These are phyloP conservation scores for Beta vulgaris DNA, from an alignment of 148 eudicot species.

Conservation along the genomic window DNA sequence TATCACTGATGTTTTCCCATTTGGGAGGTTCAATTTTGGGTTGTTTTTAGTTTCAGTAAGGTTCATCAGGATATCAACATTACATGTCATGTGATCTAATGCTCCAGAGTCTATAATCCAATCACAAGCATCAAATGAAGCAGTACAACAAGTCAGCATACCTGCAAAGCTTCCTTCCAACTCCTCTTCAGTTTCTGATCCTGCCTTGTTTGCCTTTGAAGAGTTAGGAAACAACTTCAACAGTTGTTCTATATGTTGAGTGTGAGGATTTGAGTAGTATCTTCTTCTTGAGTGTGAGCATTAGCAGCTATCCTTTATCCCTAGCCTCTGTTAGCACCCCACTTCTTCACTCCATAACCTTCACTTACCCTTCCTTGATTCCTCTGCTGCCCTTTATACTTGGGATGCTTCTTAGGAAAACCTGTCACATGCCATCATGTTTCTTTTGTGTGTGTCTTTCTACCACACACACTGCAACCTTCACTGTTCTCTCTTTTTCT, in stretches of 20 bases:
- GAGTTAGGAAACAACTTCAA: not conserved
- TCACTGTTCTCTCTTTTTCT: not conserved
- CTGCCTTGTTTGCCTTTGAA: not conserved
- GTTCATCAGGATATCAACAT: not conserved
- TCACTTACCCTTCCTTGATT: not conserved
- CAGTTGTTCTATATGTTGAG: not conserved
- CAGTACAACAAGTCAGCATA: not conserved
- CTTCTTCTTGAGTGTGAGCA: no score
- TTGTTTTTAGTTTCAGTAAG: not conserved
- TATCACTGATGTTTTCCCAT: not conserved
- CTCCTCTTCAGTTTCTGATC: no score
- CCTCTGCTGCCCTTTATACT: no score
- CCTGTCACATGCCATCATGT: no score
- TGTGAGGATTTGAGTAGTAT: no score
- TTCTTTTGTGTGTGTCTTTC: not conserved
- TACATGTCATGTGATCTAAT: not conserved
- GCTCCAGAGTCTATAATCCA: slow-evolving; percentile 6
- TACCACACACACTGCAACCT: not conserved
- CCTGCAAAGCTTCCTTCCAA: not conserved
- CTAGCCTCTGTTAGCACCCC: no score
- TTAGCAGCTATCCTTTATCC: no score
- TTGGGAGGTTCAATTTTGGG: not conserved
- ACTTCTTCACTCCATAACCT: not conserved
- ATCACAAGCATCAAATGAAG: not conserved
- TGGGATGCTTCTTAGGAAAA: no score